Base-by-base conservation (phyloP, 169 alveolate genomes). In the Miamiensis avidus region DNA sequence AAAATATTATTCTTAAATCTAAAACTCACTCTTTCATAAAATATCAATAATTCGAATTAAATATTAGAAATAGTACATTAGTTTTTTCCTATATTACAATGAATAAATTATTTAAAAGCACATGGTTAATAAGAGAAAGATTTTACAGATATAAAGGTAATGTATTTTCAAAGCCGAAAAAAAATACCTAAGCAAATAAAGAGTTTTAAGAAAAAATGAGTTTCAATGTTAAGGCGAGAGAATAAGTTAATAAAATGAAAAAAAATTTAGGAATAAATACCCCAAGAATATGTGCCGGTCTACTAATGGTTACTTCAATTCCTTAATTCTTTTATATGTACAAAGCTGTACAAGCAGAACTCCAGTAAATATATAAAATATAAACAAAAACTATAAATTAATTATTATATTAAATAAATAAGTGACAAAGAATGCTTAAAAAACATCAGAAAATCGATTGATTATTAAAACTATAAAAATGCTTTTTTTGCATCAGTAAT, bases 131-230 rank as follows among this genome's bases (percentile, higher is more conserved):
- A n/a, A n/a, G n/a, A n/a, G n/a, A n/a, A n/a, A n/a, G n/a, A n/a
- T n/a, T n/a, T n/a, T n/a, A 79, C 30, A 79, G 76, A 65, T 79
- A 79, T 77, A 77, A 77, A 33, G 64, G 74, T 32, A 69, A 77
- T 31, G 64, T 77, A 32, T 79, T 79, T 49, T 20, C 34, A 79
- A 34, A 79, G 28, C 84, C 84, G 15, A 49, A 64, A 79, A 49
- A 72, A 79, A 72, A 72, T 34, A 49, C 84, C 34, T 34, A 28
- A 11, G 30, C 34, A 79, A 76, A 31, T 29, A 79, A 64, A 72
- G 33, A 29, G 16, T 79, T 34, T 76, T 29, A 79, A n/a, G 77
- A 79, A 64, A 33, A 79, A 72, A 79, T 65, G 31, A 49, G 31
- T 49, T 79, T 79, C 27, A 79, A 79, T 11, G 29, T 29, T 25